A percentile compares a stretch with the other conserved stretches of the same genome.
Evolutionary conservation across 352 stramenopile species (phyloP).

Genomic region (Nothophytophthora sp.): DNA sequence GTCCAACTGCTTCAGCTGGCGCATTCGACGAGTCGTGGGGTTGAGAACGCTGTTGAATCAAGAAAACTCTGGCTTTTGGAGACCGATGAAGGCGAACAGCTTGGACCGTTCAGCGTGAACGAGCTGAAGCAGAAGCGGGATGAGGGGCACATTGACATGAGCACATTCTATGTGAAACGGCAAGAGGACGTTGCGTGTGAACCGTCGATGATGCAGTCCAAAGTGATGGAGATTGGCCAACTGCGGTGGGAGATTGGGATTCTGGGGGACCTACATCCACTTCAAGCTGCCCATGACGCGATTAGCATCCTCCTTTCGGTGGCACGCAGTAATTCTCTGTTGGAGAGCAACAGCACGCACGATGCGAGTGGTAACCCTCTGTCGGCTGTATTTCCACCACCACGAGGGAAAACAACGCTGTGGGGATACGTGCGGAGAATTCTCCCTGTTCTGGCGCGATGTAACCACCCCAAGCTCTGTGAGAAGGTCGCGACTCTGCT

Average conservation of each 20-base stretch:
- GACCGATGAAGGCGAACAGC: constrained; percentile 22
- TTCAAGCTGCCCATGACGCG: constrained; percentile 73
- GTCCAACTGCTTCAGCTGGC: constrained; percentile 69
- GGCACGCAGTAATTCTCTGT: constrained; percentile 63
- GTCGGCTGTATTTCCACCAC: constrained; percentile 55
- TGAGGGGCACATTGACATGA: constrained; percentile 28
- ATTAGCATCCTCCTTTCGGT: constrained; percentile 62
- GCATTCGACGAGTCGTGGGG: constrained; percentile 42
- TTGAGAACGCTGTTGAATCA: constrained; percentile 11
- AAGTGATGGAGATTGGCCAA: constrained; percentile 68
- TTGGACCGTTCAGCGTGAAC: constrained; percentile 42
- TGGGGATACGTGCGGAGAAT: constrained; percentile 50
- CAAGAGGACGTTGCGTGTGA: constrained; percentile 39
- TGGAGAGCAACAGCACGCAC: constrained; percentile 15
- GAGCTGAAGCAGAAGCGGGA: constrained; percentile 49
- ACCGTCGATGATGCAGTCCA: constrained; percentile 21
- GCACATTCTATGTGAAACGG: constrained; percentile 30
- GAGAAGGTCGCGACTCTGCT: constrained; percentile 61
- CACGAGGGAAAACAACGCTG: constrained; percentile 51
- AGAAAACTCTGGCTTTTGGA: constrained; percentile 61
- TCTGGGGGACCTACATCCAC: constrained; percentile 38
- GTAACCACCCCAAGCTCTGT: constrained; percentile 48
- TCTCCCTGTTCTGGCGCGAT: constrained; percentile 52
- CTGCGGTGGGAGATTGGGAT: constrained; percentile 81
- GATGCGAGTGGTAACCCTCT: constrained; percentile 1